Evolutionary conservation across 1,139 yeast genomes (phyloP), one percentile per base, ranked within the genome.

Genomic region (Meyerozyma elateridarum): DNA sequence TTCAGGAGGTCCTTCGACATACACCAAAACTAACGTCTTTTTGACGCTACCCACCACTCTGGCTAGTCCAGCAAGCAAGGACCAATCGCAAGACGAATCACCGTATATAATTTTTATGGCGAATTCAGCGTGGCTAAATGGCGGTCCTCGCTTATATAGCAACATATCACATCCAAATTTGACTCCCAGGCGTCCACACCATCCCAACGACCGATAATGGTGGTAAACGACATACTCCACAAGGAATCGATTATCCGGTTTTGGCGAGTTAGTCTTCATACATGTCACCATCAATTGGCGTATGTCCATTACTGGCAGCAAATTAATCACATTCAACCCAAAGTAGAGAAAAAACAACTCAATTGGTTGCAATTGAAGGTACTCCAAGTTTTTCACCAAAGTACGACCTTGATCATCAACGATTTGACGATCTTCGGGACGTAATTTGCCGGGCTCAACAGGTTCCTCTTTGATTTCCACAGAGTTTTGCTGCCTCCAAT

Each of bases 131-230:
- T 91, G 99, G 29, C 82, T 76, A 52, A 89, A 88, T 1, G 96
- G 96, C 7, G 98, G 98, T 0, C 99, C 99, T 36, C 91, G 68
- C 36, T 81, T 77, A 54, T 91, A 91, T 6, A 91, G 62, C 13
- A 91, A 61, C 55, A 67, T 80, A 45, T 89, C 95, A 15, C 85
- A 74, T 2, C 96, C 96, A 56, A 91, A 91, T 52, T 91, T 91
- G 36, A 89, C 75, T 0, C 97, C 98, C 1, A 89, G 76, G 38
- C 95, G 69, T 2, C 81, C 94, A 64, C 97, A 89, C 97, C 97
- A 91, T 0, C 97, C 97, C 20, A 78, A 69, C 0, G 96, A 78
- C 33, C 95, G 69, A 56, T 79, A 89, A 52, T 88, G 89, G 50
- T 88, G 95, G 49, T 89, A 91, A 0, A 75, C 91, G 5, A 77